Evolutionary conservation across 306 rosid genomes (phyloP).

Genomic region (Sechiopsis laciniata): DNA sequence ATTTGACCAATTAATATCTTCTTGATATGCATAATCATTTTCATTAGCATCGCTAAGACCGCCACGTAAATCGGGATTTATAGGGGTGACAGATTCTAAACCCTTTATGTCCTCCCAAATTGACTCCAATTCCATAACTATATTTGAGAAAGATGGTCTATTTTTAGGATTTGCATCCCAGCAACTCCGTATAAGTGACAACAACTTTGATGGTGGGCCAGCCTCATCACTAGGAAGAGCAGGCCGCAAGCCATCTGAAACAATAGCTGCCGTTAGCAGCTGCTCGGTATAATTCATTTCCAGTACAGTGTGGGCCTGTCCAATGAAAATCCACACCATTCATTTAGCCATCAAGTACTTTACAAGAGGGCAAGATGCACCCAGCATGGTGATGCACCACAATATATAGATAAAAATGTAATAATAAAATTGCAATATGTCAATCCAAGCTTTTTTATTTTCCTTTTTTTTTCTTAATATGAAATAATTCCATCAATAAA

Average conservation of each 20-base stretch:
- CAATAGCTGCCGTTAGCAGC: slow-evolving; percentile 84
- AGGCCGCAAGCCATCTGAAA: slow-evolving; percentile 71
- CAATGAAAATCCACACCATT: slow-evolving; percentile 16
- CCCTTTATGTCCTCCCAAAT: slow-evolving; percentile 41
- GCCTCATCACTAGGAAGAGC: slow-evolving; percentile 56
- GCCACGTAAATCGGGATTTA: slow-evolving; percentile 27
- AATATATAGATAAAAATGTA: not conserved
- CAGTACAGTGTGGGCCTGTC: slow-evolving; percentile 91
- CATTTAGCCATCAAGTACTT: not conserved
- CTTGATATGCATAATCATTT: slow-evolving; percentile 39
- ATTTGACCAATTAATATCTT: slow-evolving; percentile 61
- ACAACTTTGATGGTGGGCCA: slow-evolving; percentile 55
- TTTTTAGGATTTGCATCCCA: slow-evolving; percentile 68
- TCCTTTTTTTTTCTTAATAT: not conserved
- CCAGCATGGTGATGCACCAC: not conserved
- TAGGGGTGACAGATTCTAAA: slow-evolving; percentile 25
- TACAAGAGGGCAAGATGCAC: not conserved
- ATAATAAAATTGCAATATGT: slow-evolving; percentile 3
- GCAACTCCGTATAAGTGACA: slow-evolving; percentile 59
- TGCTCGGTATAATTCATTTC: slow-evolving; percentile 96
- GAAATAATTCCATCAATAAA: too few relatives aligned
- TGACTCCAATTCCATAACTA: slow-evolving; percentile 57
- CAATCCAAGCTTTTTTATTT: not conserved
- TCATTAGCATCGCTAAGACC: slow-evolving; percentile 30
- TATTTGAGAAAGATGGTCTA: slow-evolving; percentile 63